Percentiles rank a stretch among this genome's conserved stretches.
phyloP scores from a whole-genome alignment of 305 asterid genomes.

The Fraxinus angustifolia region DNA sequence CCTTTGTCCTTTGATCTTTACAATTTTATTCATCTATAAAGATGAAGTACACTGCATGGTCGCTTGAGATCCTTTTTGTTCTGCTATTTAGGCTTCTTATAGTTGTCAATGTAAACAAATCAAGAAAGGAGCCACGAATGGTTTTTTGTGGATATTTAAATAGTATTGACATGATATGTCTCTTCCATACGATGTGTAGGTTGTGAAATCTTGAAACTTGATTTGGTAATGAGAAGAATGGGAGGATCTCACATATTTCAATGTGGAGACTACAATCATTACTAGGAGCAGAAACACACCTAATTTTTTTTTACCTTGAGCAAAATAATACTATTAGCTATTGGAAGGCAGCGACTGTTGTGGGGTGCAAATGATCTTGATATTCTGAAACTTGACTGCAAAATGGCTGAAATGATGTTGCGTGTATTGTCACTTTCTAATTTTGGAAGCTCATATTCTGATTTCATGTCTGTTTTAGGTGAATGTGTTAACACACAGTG shows the following conservation, averaged over 20 bases:
- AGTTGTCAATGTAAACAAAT: background rate
- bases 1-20: background rate
- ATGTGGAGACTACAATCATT: background rate
- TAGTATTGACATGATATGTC: background rate
- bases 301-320: background rate
- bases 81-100: background rate
- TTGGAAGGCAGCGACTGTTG: background rate
- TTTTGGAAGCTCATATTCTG: background rate
- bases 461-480: slow-evolving; percentile 28
- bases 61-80: background rate
- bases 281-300: background rate
- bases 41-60: background rate
- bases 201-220: background rate
- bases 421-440: background rate
- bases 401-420: background rate
- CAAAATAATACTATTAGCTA: background rate
- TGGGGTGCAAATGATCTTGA: background rate
- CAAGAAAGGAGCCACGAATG: background rate
- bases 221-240: background rate
- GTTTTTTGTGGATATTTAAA: background rate
- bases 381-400: background rate
- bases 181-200: background rate
- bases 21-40: background rate
- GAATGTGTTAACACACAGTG: slow-evolving; percentile 36
- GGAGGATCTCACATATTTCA: background rate